Evolutionary conservation across 495 filamentous ascomycete genomes (phyloP), one percentile per base, ranked within the genome.

Genomic region (Tuber indicum): DNA sequence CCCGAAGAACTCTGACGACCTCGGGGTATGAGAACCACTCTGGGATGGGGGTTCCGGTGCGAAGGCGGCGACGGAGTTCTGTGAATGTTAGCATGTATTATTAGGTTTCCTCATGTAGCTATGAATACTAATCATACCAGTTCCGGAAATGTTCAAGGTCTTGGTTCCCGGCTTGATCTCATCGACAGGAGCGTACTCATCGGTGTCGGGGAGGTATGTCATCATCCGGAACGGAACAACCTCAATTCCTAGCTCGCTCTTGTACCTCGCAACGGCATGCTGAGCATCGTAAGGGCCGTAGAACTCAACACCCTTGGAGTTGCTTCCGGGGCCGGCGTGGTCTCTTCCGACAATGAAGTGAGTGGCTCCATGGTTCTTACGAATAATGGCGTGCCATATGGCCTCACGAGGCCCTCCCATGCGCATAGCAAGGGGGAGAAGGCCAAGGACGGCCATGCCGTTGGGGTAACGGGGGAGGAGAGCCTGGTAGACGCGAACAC

Each of bases 21-120:
- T 99, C 96, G 76, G 96, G 94, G 87, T 99, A 99, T 36, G 96
- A 98, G 89, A 99, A 99, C 96, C 96, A 99, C 85, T 96, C 94
- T 75, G 96, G 96, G 83, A 99, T 99, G 79, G 97, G 93, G 78
- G 91, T 91, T 75, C 96, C 96, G 74, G 91, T 94, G 81, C 93
- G 91, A 73, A 99, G 89, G 78, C 96, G 92, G 73, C 90, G 89
- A 79, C 96, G 94, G 81, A 99, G 92, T 86, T 99, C 96, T 43
- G 94, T 97, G 46, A 66, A 32, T 32, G 39, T 21, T 45, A 72
- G 41, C 76, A 62, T 62, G 45, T 14, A 45, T 19, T 14, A 19
- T 39, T 26, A 10, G 32, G 70, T 39, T 21, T 32, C 3, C 17
- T 6, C 32, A 45, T 32, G n/a, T n/a, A 52, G 6, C 19, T 52